Conservation (phyloP, 2,329 filamentous ascomycete species). For the Neophaeococcomyces aloes region DNA sequence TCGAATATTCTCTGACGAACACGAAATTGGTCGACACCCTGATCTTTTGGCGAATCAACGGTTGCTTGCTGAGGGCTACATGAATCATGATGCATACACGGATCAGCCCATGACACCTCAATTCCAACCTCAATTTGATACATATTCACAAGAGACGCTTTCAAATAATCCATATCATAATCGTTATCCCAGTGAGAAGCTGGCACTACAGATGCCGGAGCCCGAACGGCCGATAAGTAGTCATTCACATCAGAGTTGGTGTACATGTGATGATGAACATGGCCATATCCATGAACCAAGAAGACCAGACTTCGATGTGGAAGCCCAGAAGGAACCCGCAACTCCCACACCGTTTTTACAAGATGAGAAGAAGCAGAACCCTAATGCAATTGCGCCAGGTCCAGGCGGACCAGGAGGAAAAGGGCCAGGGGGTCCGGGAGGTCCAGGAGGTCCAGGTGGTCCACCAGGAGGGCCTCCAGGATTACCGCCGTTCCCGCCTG, state of each 20-base stretch:
- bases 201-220: slow-evolving; percentile 14
- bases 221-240: slow-evolving; percentile 16
- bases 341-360: slow-evolving; percentile 19
- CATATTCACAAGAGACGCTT: slow-evolving; percentile 20
- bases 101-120: slow-evolving; percentile 15
- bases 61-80: slow-evolving; percentile 20
- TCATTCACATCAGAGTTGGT: slow-evolving; percentile 22
- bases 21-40: slow-evolving; percentile 17
- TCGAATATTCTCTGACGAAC: slow-evolving; percentile 17
- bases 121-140: slow-evolving; percentile 18
- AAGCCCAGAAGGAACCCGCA: slow-evolving; percentile 18
- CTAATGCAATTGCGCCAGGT: slow-evolving; percentile 10
- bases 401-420: slow-evolving; percentile 11
- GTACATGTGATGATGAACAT: slow-evolving; percentile 22
- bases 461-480: slow-evolving; percentile 1
- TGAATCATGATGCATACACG: slow-evolving; percentile 19
- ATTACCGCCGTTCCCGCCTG: slow-evolving; percentile 6
- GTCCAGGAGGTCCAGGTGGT: background rate
- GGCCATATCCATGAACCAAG: slow-evolving; percentile 11
- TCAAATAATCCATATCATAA: slow-evolving; percentile 16
- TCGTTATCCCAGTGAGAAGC: slow-evolving; percentile 19
- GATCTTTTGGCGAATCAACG: slow-evolving; percentile 22
- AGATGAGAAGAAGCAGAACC: slow-evolving; percentile 14
- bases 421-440: background rate
- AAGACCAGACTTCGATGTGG: slow-evolving; percentile 20